phyloP scores from a whole-genome alignment of 257 asterid genomes.

The Scutellaria baicalensis region DNA sequence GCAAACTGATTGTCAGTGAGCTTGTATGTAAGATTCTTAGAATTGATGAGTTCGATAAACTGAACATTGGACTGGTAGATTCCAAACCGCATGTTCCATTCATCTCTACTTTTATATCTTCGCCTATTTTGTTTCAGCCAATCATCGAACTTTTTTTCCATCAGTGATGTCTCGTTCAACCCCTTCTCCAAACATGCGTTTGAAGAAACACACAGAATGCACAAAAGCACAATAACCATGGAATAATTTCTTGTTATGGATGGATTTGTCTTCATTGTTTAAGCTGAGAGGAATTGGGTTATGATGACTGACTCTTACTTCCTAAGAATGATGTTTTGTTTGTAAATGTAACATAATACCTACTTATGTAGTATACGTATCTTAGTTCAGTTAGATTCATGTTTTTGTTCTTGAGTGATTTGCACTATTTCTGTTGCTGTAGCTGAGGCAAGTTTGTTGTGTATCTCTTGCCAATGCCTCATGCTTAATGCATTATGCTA shows the following conservation, averaged over 20 bases:
- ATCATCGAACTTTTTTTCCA: constrained; percentile 29
- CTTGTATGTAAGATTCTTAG: constrained; percentile 48
- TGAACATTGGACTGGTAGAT: constrained; percentile 47
- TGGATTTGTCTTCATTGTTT: constrained; percentile 22
- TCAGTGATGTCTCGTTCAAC: not conserved
- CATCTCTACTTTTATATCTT: constrained; percentile 27
- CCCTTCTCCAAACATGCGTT: constrained; percentile 14
- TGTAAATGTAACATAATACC: not conserved
- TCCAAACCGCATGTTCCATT: constrained; percentile 52
- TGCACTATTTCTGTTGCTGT: constrained; percentile 14
- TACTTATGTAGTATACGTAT: constrained; percentile 11
- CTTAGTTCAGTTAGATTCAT: constrained; percentile 36
- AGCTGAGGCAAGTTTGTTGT: constrained; percentile 25
- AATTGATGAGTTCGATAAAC: constrained; percentile 41
- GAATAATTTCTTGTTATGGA: not conserved
- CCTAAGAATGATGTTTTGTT: not conserved
- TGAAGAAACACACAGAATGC: constrained; percentile 18
- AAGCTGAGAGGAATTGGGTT: not conserved
- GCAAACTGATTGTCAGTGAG: constrained; percentile 55
- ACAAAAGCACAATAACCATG: constrained; percentile 16
- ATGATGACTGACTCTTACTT: not conserved
- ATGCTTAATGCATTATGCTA: not conserved
- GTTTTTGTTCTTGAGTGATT: constrained; percentile 24
- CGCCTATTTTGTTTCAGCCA: constrained; percentile 40
- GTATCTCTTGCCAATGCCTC: not conserved